These are phyloP conservation scores for Paralagenidium karlingii DNA, from an alignment of 352 stramenopile species.

Conservation along the genomic window DNA sequence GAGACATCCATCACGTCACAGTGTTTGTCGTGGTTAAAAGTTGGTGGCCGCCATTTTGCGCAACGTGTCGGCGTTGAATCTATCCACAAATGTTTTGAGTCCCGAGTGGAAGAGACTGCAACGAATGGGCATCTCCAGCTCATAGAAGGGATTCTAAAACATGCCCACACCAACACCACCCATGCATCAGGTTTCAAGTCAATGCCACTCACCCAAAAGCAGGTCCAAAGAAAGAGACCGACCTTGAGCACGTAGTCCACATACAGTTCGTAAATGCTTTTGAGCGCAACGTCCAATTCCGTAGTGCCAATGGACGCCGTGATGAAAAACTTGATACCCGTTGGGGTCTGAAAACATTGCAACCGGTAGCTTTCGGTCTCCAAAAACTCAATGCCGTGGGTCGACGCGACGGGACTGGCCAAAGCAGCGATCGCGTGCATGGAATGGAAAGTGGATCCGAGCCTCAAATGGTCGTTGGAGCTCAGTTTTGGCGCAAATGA, in stretches of 20 bases:
- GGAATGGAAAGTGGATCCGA: constrained; percentile 92
- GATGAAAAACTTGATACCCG: constrained; percentile 90
- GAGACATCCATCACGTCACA: too few species aligned
- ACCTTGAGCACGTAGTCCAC: constrained; percentile 93
- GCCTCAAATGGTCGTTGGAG: constrained; percentile 86
- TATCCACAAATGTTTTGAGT: constrained; percentile 82
- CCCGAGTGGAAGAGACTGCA: constrained; percentile 87
- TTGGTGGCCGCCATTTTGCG: too few species aligned
- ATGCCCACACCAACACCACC: too few species aligned
- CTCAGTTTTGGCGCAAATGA: constrained; percentile 68
- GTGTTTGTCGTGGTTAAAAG: too few species aligned
- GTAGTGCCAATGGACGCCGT: constrained; percentile 77
- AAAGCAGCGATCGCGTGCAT: constrained; percentile 88
- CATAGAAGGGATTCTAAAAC: constrained; percentile 88
- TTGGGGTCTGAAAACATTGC: constrained; percentile 88
- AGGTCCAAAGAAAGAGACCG: not conserved
- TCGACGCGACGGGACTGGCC: constrained; percentile 59
- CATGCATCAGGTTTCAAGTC: not conserved
- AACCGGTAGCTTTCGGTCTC: constrained; percentile 87
- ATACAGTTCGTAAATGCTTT: constrained; percentile 89
- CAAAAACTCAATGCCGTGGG: constrained; percentile 85
- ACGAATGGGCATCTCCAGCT: constrained; percentile 92
- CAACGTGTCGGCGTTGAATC: constrained; percentile 55
- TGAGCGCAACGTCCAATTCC: constrained; percentile 76
- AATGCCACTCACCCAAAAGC: not conserved